Base-by-base conservation (phyloP, 225 moss, liverwort and hornwort genomes). In the Ulota crispa region DNA sequence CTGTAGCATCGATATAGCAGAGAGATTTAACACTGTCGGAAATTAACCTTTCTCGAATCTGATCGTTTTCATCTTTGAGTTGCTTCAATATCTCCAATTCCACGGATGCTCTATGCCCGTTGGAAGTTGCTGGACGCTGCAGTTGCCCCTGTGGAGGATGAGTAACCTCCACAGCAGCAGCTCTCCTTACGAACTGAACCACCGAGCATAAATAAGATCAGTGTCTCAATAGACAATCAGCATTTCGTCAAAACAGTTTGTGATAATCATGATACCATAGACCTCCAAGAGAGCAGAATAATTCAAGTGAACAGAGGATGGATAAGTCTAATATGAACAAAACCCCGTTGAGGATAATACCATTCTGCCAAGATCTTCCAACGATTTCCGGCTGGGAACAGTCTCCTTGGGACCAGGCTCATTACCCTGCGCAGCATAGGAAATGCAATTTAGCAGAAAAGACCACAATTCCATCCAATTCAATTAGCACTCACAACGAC, bases 311-410 rank as follows among this genome's bases (percentile, higher is more conserved):
- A 59, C 19, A 55, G 13, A 34, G 14, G 16, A 80, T 34, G 24
- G 10, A 75, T 0, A 78, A 42, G 36, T 13, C 53, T 7, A 7
- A 15, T 6, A 45, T 7, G 0, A 28, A 52, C 55, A 70, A 2
- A 64, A 30, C 45, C 19, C 7, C 34, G 14, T 21, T 21, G 14
- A 66, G 11, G 57, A 28, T 53, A 23, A 23, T 89, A 89, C 89
- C 89, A 89, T 89, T 84, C 89, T 66, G 43, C 89, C 89, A 76
- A 89, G 89, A 64, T 89, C 89, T 77, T 89, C 89, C 80, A 89
- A 64, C 37, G 89, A 89, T 50, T 89, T 89, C 52, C 89, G 84
- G 76, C 86, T 82, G 57, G 86, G 86, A 26, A 65, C 89, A 80
- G 61, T 63, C 66, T 89, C 89, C 82, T 89, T 89, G 54, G 82